Conservation (phyloP, 2,329 filamentous ascomycete species). For the Fusarium bactridioides region DNA sequence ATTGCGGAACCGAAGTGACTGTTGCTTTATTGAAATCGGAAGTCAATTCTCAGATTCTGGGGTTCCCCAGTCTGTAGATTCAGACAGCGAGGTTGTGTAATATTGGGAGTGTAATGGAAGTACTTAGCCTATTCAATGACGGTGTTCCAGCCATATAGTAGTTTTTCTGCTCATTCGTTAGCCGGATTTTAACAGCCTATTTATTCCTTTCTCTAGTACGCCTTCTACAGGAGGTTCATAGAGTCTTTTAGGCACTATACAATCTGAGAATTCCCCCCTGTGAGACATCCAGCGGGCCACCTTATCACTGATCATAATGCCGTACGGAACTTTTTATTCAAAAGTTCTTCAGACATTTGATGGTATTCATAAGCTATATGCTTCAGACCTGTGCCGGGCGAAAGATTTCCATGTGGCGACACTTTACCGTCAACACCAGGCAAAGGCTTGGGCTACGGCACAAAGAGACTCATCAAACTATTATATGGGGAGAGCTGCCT, state of each 20-base stretch:
- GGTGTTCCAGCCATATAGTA: background rate
- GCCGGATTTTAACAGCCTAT: fast-evolving
- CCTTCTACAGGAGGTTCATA: too few species aligned
- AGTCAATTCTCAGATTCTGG: too few species aligned
- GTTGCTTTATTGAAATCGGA: background rate
- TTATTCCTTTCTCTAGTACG: too few species aligned
- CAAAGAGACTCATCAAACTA: background rate
- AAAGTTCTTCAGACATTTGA: background rate
- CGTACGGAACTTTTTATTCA: background rate
- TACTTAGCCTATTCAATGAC: background rate
- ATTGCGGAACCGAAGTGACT: background rate
- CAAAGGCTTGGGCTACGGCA: background rate
- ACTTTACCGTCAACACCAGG: background rate
- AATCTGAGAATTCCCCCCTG: background rate
- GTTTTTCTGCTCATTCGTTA: background rate
- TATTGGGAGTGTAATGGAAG: background rate
- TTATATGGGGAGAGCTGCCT: too few species aligned
- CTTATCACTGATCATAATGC: background rate
- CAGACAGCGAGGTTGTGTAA: background rate
- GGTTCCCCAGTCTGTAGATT: background rate
- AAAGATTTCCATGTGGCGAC: background rate
- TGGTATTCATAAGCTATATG: too few species aligned
- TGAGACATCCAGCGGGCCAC: background rate
- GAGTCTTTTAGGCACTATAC: background rate
- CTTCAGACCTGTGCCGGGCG: background rate